Conservation (phyloP, 352 stramenopile species). For the Phytopythium helicoides region DNA sequence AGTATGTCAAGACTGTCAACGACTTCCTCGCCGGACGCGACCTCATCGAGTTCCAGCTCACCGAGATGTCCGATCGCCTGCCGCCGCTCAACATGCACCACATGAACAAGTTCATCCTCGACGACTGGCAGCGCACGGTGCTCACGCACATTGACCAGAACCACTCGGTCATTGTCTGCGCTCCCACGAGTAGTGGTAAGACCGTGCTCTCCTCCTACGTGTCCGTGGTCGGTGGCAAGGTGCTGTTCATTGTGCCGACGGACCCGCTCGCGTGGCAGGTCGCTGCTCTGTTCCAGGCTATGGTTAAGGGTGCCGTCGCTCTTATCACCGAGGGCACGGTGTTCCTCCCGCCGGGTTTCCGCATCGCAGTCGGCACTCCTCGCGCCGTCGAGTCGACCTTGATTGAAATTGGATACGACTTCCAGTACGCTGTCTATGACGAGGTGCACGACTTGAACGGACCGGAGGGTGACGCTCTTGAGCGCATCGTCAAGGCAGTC, state of each 20-base stretch:
- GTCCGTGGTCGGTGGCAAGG: slow-evolving; percentile 74
- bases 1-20: slow-evolving; percentile 79
- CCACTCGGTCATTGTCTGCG: slow-evolving; percentile 96
- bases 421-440: slow-evolving; percentile 98
- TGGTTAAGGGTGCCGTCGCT: slow-evolving; percentile 96
- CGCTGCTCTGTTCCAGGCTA: slow-evolving; percentile 97
- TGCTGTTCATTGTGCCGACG: slow-evolving; percentile 92
- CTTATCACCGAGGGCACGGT: slow-evolving; percentile 93
- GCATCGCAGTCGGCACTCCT: slow-evolving; percentile 96
- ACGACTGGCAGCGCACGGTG: slow-evolving; percentile 97
- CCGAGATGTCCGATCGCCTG: slow-evolving; percentile 83
- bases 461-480: slow-evolving; percentile 94
- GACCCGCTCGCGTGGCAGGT: slow-evolving; percentile 99
- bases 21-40: slow-evolving; percentile 68
- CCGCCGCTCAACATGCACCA: slow-evolving; percentile 88
- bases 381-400: slow-evolving; percentile 93
- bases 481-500: slow-evolving; percentile 94
- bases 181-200: slow-evolving; percentile 97
- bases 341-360: slow-evolving; percentile 77
- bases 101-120: slow-evolving; percentile 93
- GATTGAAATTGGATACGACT: slow-evolving; percentile 88
- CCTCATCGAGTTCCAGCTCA: slow-evolving; percentile 86
- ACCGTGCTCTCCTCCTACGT: slow-evolving; percentile 91
- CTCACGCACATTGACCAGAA: slow-evolving; percentile 94
- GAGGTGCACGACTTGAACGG: slow-evolving; percentile 98